phyloP scores from a whole-genome alignment of 345 rosid species.

The Theobroma cacao region DNA sequence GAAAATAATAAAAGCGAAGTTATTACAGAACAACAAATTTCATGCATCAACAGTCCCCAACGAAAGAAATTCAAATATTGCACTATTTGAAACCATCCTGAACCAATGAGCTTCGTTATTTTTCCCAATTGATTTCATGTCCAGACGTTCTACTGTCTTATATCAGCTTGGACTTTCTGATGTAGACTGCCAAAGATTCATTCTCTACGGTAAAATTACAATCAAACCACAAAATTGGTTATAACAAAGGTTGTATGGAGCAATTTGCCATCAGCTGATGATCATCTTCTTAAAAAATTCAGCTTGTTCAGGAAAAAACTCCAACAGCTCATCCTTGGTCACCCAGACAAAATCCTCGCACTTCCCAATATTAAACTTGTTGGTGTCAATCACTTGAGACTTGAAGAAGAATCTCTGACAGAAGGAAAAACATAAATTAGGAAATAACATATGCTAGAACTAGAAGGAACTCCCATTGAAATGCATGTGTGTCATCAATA shows the following conservation, averaged over 20 bases:
- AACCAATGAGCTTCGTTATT: not conserved
- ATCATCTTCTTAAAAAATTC: slow-evolving; percentile 79
- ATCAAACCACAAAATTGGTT: not conserved
- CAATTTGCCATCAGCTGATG: slow-evolving; percentile 50
- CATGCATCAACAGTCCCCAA: not conserved
- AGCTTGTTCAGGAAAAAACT: slow-evolving; percentile 78
- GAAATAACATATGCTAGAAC: not conserved
- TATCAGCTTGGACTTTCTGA: not conserved
- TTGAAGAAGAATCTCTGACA: slow-evolving; percentile 86
- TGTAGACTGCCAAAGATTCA: slow-evolving; percentile 7
- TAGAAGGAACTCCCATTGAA: not conserved
- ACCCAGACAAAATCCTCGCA: slow-evolving; percentile 87
- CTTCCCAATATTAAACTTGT: slow-evolving; percentile 58
- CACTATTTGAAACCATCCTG: not conserved
- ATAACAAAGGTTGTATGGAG: not conserved
- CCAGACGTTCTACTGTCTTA: not conserved
- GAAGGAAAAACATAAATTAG: not conserved
- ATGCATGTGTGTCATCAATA: not conserved
- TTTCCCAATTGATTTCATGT: not conserved
- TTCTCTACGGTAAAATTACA: slow-evolving; percentile 7
- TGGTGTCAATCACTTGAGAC: slow-evolving; percentile 82
- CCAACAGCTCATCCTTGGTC: slow-evolving; percentile 87
- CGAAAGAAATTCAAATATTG: not conserved
- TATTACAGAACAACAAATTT: not conserved
- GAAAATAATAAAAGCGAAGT: not conserved